Base-by-base conservation (phyloP, 2,329 filamentous ascomycete genomes). In the Nothophaeocryptopus gaeumannii region DNA sequence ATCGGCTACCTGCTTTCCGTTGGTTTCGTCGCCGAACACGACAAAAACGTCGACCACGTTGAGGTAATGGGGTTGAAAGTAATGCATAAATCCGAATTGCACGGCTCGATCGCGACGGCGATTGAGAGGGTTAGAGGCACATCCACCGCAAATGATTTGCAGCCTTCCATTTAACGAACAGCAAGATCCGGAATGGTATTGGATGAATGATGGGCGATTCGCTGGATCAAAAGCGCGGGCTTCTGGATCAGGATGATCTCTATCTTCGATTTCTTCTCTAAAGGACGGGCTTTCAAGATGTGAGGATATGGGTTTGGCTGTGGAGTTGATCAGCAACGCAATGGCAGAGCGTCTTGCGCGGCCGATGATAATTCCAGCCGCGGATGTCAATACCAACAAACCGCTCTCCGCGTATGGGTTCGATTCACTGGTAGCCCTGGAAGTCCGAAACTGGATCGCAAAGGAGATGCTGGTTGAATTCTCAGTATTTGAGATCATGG, bases 1-100 rank as follows among this genome's bases (percentile, higher is more conserved):
- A 50, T 70, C 1, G 66, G 66, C 8, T 51, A 57, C 7, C 56
- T 71, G 11, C 50, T 59, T 5, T 63, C 62, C 15, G 61, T 69
- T 13, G 69, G 68, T 15, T 55, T 51, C 40, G 45, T 58, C 12
- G 53, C 50, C 1, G 53, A 56, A 9, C 32, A 53, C 29, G 50
- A 45, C 11, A 41, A 56, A 16, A 36, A 43, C 5, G 49, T 51
- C 14, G 53, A 48, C 12, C 44, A 48, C 14, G 40, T 49, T 29
- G 51, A 49, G 38, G 34, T 35, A 3, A 48, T 55, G 44, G 52
- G 51, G 2, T 20, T 54, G 16, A 42, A 47, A 44, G 50, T 52
- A 26, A 50, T 54, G 47, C 47, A 47, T 26, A 51, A 51, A 14
- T 43, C 37, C 10, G 51, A 54, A 9, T 14, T 54, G 9, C 43